These are phyloP conservation scores for Pseudogymnoascus sp. DNA, from an alignment of 2,329 filamentous ascomycete species.

Conservation along the genomic window DNA sequence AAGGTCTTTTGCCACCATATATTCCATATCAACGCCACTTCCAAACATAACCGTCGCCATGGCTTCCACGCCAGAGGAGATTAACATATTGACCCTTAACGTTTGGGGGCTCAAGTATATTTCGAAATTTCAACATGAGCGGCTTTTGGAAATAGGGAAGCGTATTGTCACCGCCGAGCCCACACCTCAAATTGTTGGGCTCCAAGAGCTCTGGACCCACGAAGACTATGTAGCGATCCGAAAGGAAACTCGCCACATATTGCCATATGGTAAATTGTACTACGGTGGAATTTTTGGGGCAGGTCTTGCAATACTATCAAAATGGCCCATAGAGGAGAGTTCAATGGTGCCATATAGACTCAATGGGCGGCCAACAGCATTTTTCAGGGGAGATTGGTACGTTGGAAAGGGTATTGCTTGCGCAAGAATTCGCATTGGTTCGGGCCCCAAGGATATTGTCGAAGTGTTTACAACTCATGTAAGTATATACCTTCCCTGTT, in stretches of 20 bases:
- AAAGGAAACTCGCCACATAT: slow-evolving; percentile 58
- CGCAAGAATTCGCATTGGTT: slow-evolving; percentile 67
- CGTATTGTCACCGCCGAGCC: slow-evolving; percentile 62
- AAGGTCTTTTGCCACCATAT: not conserved
- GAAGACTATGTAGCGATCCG: slow-evolving; percentile 75
- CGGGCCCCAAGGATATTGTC: slow-evolving; percentile 54
- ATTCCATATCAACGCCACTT: not conserved
- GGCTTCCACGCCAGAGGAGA: slow-evolving; percentile 40
- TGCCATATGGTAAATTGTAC: slow-evolving; percentile 93
- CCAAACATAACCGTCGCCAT: slow-evolving; percentile 12
- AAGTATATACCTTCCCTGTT: slow-evolving; percentile 21
- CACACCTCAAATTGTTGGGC: slow-evolving; percentile 73
- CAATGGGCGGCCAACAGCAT: slow-evolving; percentile 86
- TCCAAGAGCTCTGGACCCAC: slow-evolving; percentile 92
- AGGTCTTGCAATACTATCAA: slow-evolving; percentile 78
- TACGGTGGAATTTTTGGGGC: slow-evolving; percentile 80
- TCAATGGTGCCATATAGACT: slow-evolving; percentile 82
- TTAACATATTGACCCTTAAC: slow-evolving; percentile 83
- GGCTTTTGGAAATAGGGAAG: slow-evolving; percentile 74
- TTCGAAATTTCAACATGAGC: slow-evolving; percentile 66
- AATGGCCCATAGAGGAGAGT: slow-evolving; percentile 87
- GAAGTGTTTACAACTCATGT: slow-evolving; percentile 93
- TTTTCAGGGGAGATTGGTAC: slow-evolving; percentile 92
- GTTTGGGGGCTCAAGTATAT: slow-evolving; percentile 95
- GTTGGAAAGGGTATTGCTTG: slow-evolving; percentile 90